Evolutionary conservation across 768 basidiomycete species (phyloP).

Genomic region (Hypholoma sublateritium): DNA sequence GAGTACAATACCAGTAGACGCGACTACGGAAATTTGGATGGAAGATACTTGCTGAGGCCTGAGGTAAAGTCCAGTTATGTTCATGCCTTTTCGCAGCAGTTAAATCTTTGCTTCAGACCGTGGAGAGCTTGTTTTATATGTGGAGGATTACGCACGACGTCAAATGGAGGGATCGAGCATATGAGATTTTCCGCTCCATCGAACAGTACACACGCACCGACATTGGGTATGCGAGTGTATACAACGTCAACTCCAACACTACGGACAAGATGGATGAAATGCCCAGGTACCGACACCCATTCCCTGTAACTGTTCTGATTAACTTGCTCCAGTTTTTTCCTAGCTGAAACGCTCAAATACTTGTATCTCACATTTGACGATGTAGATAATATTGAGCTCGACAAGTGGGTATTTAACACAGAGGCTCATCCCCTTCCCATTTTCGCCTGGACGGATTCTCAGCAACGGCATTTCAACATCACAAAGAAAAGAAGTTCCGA

Average conservation of each 20-base stretch:
- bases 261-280: conserved; percentile 41
- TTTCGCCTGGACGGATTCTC: conserved; percentile 51
- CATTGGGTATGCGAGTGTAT: conserved; percentile 47
- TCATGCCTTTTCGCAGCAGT: background rate
- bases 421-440: conserved; percentile 81
- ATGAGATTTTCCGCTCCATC: conserved; percentile 48
- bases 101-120: conserved; percentile 42
- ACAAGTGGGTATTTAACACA: conserved; percentile 61
- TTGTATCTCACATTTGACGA: conserved; percentile 68
- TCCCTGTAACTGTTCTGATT: background rate
- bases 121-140: conserved; percentile 60
- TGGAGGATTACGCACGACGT: conserved; percentile 52
- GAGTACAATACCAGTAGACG: conserved; percentile 29
- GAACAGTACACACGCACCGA: conserved; percentile 43
- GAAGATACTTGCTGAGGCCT: conserved; percentile 57
- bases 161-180: conserved; percentile 54
- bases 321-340: conserved; percentile 34
- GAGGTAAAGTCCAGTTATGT: conserved; percentile 47
- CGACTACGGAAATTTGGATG: conserved; percentile 47
- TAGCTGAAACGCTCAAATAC: conserved; percentile 64
- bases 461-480: background rate
- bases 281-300: conserved; percentile 37
- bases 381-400: conserved; percentile 52
- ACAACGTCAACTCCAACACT: conserved; percentile 31
- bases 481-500: background rate